Evolutionary conservation across 1,284 basidiomycete genomes (phyloP).

Genomic region (Laetiporus sulphureus): DNA sequence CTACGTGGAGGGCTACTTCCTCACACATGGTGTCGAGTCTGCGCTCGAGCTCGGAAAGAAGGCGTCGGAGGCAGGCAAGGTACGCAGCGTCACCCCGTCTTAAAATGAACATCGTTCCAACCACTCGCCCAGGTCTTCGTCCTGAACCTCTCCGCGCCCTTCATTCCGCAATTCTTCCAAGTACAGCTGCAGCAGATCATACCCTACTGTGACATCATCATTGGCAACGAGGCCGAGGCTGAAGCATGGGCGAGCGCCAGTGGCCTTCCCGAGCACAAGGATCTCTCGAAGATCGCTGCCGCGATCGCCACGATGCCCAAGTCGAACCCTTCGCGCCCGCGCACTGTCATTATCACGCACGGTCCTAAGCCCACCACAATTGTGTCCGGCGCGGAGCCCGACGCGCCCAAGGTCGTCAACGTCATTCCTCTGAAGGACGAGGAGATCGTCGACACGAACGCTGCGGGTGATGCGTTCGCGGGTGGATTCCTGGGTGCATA

Average conservation of each 20-base stretch:
- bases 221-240: slow-evolving; percentile 95
- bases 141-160: slow-evolving; percentile 95
- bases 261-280: slow-evolving; percentile 48
- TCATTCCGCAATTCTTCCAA: slow-evolving; percentile 95
- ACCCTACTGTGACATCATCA: slow-evolving; percentile 80
- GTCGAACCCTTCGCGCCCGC: slow-evolving; percentile 65
- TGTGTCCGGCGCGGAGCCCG: slow-evolving; percentile 56
- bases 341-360: slow-evolving; percentile 90
- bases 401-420: slow-evolving; percentile 47
- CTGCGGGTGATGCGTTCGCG: slow-evolving; percentile 99
- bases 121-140: slow-evolving; percentile 59
- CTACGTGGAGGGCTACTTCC: slow-evolving; percentile 97
- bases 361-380: slow-evolving; percentile 81
- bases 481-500: slow-evolving; percentile 92
- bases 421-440: slow-evolving; percentile 60
- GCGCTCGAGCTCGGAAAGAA: slow-evolving; percentile 77
- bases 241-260: slow-evolving; percentile 77
- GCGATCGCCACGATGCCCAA: slow-evolving; percentile 68
- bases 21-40: slow-evolving; percentile 85
- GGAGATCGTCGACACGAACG: slow-evolving; percentile 95
- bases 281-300: slow-evolving; percentile 66
- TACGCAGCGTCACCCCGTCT: slow-evolving; percentile 22
- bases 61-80: slow-evolving; percentile 77
- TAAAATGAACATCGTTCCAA: not conserved
- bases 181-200: slow-evolving; percentile 75